Base-by-base conservation (phyloP, 257 asterid genomes). In the Coffea canephora region DNA sequence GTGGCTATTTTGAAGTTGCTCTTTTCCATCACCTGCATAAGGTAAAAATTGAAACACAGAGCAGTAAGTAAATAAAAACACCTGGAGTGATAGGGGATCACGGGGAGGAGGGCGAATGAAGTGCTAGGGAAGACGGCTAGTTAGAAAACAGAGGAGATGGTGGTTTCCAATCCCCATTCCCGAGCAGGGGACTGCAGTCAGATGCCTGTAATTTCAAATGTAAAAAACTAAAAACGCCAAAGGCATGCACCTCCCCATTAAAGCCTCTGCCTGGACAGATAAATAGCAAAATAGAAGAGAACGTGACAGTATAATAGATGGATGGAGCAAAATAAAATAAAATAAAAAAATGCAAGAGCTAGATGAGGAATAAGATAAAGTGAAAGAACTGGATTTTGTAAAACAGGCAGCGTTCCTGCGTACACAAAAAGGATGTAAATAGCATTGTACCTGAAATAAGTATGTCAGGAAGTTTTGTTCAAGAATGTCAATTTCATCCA, bases 1-100 rank as follows among this genome's bases (percentile, higher is more conserved):
- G 96, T 88, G 73, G 94, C 91, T 83, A 95, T 87, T 90, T 93
- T 95, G 77, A 95, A 95, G 82, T 95, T 93, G 91, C 99, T 93
- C 89, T 95, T 91, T 54, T 89, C 92, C 97, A 95, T 93, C 48
- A 93, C 86, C 99, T 95, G 86, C 82, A 81, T 43, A 48, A 75
- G 48, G 81, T 36, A 52, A 55, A 50, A 55, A 76, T 76, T 52
- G 48, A 78, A 77, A 27, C 54, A 9, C 75, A 85, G 77, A 79
- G 54, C 27, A 18, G n/a, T 65, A 27, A 45, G 34, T 46, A 8
- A 25, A 36, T 23, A 25, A 0, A 74, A 2, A 39, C 43, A 39
- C 43, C 43, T 39, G 43, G 43, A 39, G 43, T 39, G 43, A 39
- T 39, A 39, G 43, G 43, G 43, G 43, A 39, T 4, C 43, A 16